These are phyloP conservation scores for Plasmopara viticola DNA, from an alignment of 352 stramenopile genomes.

Conservation along the genomic window DNA sequence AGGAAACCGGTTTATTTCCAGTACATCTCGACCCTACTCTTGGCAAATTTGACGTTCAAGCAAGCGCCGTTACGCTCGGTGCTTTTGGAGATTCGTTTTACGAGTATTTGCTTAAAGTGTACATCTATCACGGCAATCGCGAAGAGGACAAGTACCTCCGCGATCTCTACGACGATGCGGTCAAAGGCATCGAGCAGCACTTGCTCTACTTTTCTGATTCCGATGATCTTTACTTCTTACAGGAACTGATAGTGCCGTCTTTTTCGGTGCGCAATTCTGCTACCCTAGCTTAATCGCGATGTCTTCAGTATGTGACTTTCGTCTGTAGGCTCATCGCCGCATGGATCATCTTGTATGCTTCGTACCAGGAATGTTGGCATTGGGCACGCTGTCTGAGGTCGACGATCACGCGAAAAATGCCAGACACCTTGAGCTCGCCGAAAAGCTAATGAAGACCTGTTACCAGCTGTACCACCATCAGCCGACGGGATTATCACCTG, in stretches of 20 bases:
- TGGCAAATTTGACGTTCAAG: slow-evolving; percentile 21
- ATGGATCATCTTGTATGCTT: slow-evolving; percentile 98
- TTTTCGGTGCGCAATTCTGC: slow-evolving; percentile 26
- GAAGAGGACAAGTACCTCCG: slow-evolving; percentile 56
- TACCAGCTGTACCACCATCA: slow-evolving; percentile 92
- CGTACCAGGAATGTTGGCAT: slow-evolving; percentile 87
- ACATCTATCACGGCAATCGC: slow-evolving; percentile 90
- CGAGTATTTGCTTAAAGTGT: slow-evolving; percentile 98
- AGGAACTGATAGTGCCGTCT: slow-evolving; percentile 48
- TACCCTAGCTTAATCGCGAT: slow-evolving; percentile 1
- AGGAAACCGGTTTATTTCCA: slow-evolving; percentile 84
- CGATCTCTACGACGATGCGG: slow-evolving; percentile 91
- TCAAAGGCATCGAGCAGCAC: slow-evolving; percentile 90
- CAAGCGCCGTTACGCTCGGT: slow-evolving; percentile 63
- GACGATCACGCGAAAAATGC: slow-evolving; percentile 61
- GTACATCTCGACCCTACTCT: slow-evolving; percentile 57
- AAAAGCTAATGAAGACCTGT: slow-evolving; percentile 89
- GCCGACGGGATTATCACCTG: slow-evolving; percentile 89
- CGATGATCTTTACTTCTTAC: slow-evolving; percentile 65
- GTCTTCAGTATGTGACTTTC: slow-evolving; percentile 1
- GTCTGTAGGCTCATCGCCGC: slow-evolving; percentile 34
- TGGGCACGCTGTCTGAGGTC: slow-evolving; percentile 79
- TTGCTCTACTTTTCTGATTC: slow-evolving; percentile 71
- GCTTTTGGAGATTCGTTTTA: slow-evolving; percentile 96
- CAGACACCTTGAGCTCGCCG: slow-evolving; percentile 83